Conservation (phyloP, 495 filamentous ascomycete species). For the Trypethelium eluteriae region DNA sequence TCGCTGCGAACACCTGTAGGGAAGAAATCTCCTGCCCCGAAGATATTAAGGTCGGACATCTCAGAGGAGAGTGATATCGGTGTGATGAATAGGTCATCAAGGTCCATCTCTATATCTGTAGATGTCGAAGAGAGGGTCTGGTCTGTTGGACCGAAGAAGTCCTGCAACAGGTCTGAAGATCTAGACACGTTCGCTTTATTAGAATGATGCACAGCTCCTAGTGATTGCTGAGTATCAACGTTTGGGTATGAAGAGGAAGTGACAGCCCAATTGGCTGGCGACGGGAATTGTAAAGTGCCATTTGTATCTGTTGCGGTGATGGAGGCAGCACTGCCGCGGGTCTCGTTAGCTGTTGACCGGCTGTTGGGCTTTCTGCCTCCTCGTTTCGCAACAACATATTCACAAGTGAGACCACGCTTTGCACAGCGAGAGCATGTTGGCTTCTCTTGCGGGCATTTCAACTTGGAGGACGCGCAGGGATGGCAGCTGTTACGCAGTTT, state of each 20-base stretch:
- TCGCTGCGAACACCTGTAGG: not conserved
- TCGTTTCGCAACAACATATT: slow-evolving; percentile 21
- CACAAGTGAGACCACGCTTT: slow-evolving; percentile 24
- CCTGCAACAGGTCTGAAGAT: slow-evolving; percentile 16
- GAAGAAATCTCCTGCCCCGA: not conserved
- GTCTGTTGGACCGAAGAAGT: slow-evolving; percentile 17
- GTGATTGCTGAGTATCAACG: too few relatives aligned
- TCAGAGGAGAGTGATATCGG: slow-evolving; percentile 20
- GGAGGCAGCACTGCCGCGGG: not conserved
- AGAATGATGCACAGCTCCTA: too few relatives aligned
- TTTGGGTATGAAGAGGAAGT: too few relatives aligned
- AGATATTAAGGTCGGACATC: slow-evolving; percentile 10
- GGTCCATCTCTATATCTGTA: slow-evolving; percentile 16
- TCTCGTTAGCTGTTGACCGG: slow-evolving; percentile 16
- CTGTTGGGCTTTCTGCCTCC: slow-evolving; percentile 26
- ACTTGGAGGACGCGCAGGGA: slow-evolving; percentile 29
- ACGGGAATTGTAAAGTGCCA: too few relatives aligned
- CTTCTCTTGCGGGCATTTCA: slow-evolving; percentile 32
- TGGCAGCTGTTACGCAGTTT: slow-evolving; percentile 33
- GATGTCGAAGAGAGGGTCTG: not conserved
- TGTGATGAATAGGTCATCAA: slow-evolving; percentile 22
- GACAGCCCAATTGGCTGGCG: too few relatives aligned
- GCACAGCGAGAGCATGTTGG: slow-evolving; percentile 30
- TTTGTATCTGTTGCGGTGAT: not conserved
- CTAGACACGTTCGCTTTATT: not conserved